Percentiles rank a stretch among this genome's conserved stretches.
Conservation (phyloP, 257 asterid genomes). For the Scutellaria minor region DNA sequence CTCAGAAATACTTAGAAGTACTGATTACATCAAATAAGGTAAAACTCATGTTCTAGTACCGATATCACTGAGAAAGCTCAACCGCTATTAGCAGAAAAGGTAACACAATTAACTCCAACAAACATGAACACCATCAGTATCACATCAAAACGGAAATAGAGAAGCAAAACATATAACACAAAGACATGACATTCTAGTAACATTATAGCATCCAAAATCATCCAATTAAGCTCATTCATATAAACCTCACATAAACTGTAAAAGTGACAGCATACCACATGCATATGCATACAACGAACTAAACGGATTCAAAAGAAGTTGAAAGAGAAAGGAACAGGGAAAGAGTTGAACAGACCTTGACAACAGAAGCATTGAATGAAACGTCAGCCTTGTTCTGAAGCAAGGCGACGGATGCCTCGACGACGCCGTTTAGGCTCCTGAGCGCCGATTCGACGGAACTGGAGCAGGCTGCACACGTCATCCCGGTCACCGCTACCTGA, state of each 20-base stretch:
- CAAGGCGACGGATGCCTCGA: slow-evolving; percentile 71
- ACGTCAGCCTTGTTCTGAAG: slow-evolving; percentile 79
- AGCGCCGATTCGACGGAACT: slow-evolving; percentile 77
- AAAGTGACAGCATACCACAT: neutral
- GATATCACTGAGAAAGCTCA: neutral
- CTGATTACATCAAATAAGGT: no score
- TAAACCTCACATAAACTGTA: neutral
- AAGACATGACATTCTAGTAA: neutral
- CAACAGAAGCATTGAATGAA: slow-evolving; percentile 50
- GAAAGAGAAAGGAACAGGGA: neutral
- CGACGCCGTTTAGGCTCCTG: slow-evolving; percentile 57
- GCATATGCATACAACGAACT: neutral
- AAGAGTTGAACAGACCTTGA: slow-evolving; percentile 50
- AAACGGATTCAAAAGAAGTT: neutral
- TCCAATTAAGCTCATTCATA: neutral
- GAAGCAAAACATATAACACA: neutral
- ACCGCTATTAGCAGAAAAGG: neutral
- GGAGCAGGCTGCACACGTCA: slow-evolving; percentile 90
- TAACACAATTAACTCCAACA: neutral
- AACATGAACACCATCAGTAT: neutral
- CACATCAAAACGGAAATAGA: neutral
- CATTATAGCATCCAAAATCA: neutral
- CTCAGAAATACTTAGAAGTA: no score
- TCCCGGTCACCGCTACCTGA: slow-evolving; percentile 74
- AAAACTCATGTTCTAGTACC: neutral